Conservation (phyloP, 2,329 filamentous ascomycete species). For the Colletotrichum liaoningense region DNA sequence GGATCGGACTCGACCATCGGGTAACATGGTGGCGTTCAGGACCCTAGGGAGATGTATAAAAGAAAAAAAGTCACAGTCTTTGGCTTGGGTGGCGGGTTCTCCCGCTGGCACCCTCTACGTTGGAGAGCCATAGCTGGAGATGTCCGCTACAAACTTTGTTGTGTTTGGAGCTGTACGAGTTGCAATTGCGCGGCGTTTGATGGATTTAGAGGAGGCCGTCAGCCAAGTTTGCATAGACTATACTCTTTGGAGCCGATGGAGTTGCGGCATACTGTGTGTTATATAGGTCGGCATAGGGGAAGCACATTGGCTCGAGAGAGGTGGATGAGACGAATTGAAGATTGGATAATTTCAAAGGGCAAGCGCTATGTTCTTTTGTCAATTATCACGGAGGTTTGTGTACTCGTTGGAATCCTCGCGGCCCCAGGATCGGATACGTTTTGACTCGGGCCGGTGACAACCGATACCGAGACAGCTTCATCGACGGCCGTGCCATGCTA, state of each 20-base stretch:
- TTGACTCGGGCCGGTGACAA: background rate
- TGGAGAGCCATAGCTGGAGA: background rate
- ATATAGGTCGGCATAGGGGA: background rate
- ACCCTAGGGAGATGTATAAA: background rate
- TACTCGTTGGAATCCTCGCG: background rate
- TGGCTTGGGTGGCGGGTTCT: background rate
- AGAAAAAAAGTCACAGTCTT: background rate
- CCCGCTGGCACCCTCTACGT: background rate
- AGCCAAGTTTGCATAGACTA: slow-evolving; percentile 2
- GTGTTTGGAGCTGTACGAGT: background rate
- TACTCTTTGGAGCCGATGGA: background rate
- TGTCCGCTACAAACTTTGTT: background rate
- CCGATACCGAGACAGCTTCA: background rate
- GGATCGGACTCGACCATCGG: background rate
- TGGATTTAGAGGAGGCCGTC: background rate
- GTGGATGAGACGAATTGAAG: background rate
- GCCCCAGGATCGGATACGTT: background rate
- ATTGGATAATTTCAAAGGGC: background rate
- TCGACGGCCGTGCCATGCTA: slow-evolving; percentile 3
- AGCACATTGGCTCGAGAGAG: background rate
- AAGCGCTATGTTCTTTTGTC: background rate
- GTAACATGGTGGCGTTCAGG: background rate
- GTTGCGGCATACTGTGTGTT: slow-evolving; percentile 2
- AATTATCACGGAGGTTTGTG: background rate
- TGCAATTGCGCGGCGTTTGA: background rate